Percentiles rank a stretch among this genome's conserved stretches.
phyloP scores from a whole-genome alignment of 1,284 basidiomycete genomes.

The Apiotrichum sp. region DNA sequence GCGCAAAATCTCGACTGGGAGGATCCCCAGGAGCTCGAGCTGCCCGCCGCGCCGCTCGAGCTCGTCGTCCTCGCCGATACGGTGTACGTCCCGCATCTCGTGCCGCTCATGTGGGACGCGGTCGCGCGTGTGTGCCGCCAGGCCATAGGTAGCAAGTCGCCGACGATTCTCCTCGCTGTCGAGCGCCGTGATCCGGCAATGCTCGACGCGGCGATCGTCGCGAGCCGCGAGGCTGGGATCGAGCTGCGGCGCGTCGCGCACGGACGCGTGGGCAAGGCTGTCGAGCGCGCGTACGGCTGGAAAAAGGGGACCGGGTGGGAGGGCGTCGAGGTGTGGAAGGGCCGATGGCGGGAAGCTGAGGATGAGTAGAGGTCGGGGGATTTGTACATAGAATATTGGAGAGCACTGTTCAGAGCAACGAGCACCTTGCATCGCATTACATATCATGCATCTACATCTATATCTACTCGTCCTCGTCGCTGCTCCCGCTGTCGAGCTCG shows the following conservation, averaged over 20 bases:
- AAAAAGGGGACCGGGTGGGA: conserved; percentile 34
- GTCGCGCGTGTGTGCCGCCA: neutral
- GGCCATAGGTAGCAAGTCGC: conserved; percentile 1
- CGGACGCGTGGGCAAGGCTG: conserved; percentile 57
- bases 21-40: conserved; percentile 46
- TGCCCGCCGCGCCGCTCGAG: conserved; percentile 51
- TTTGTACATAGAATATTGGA: neutral
- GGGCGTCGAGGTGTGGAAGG: conserved; percentile 44
- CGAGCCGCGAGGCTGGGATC: conserved; percentile 53
- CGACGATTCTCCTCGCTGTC: conserved; percentile 62
- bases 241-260: conserved; percentile 56
- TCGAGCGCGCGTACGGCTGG: conserved; percentile 55
- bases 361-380: no score
- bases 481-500: conserved; percentile 44
- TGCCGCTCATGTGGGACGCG: conserved; percentile 61
- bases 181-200: conserved; percentile 69
- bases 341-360: conserved; percentile 8
- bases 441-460: neutral
- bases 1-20: no score
- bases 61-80: conserved; percentile 81
- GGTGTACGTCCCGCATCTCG: conserved; percentile 61
- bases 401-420: neutral
- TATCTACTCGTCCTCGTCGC: conserved; percentile 36
- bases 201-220: conserved; percentile 56
- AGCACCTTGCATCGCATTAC: neutral